Evolutionary conservation across 441 rosid genomes (phyloP).

Genomic region (Mallotus japonicus): DNA sequence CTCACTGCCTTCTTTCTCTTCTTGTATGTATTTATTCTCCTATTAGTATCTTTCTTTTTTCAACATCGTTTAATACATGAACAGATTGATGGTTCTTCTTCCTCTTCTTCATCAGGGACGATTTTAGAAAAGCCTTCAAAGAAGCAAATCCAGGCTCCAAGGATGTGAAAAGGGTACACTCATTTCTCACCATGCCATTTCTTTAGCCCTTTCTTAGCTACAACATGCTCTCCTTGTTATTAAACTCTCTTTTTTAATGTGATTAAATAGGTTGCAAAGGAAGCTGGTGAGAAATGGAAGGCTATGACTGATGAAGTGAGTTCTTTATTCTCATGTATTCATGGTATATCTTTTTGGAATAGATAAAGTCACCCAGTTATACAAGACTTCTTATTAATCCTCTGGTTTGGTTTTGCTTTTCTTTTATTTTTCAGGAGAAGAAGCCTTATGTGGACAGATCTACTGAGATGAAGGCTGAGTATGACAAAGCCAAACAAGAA

Average conservation of each 20-base stretch:
- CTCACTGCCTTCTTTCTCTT: conserved; percentile 82
- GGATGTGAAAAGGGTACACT: conserved; percentile 46
- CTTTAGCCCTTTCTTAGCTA: not conserved
- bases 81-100: not conserved
- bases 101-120: conserved; percentile 45
- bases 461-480: conserved; percentile 67
- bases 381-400: too few species aligned
- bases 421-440: conserved; percentile 53
- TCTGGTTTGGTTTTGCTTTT: not conserved
- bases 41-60: not conserved
- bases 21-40: conserved; percentile 41
- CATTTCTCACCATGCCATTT: too few species aligned
- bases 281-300: conserved; percentile 85
- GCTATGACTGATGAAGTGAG: conserved; percentile 83
- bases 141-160: conserved; percentile 56
- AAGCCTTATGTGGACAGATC: conserved; percentile 68
- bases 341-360: too few species aligned
- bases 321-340: not conserved
- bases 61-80: too few species aligned
- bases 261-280: conserved; percentile 58
- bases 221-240: too few species aligned
- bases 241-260: too few species aligned
- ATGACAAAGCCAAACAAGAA: conserved; percentile 40
- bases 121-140: conserved; percentile 58
- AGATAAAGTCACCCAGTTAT: too few species aligned